A percentile compares a stretch with the other conserved stretches of the same genome.
Evolutionary conservation across 352 stramenopile species (phyloP).

Genomic region (Phytophthora multivora): DNA sequence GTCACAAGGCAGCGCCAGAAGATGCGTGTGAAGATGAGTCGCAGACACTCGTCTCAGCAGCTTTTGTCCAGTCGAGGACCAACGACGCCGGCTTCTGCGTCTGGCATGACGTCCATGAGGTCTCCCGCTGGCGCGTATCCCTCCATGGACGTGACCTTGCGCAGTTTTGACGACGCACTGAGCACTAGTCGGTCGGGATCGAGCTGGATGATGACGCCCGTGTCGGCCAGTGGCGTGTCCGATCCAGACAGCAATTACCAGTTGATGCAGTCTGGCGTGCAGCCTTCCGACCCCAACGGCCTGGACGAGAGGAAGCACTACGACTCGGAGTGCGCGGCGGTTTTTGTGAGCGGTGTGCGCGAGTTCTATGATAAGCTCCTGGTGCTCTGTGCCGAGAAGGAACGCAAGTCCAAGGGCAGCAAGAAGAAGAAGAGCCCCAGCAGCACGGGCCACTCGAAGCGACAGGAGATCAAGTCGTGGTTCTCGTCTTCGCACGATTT

Average conservation of each 20-base stretch:
- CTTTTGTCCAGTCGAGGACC: slow-evolving; percentile 36
- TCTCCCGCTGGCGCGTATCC: slow-evolving; percentile 39
- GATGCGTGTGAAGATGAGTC: slow-evolving; percentile 53
- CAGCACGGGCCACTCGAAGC: slow-evolving; percentile 67
- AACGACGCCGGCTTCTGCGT: slow-evolving; percentile 40
- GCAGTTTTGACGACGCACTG: slow-evolving; percentile 46
- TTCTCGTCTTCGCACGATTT: slow-evolving; percentile 86
- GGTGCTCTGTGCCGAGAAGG: slow-evolving; percentile 59
- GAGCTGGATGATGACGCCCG: slow-evolving; percentile 40
- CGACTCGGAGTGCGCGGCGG: slow-evolving; percentile 57
- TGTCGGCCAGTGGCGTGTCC: slow-evolving; percentile 22
- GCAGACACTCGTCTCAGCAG: slow-evolving; percentile 33
- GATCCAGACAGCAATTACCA: slow-evolving; percentile 37
- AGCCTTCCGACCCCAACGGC: slow-evolving; percentile 26
- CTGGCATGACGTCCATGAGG: slow-evolving; percentile 36
- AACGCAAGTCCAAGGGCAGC: slow-evolving; percentile 55
- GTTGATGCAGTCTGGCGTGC: slow-evolving; percentile 28
- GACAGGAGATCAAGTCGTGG: slow-evolving; percentile 85
- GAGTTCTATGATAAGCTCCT: slow-evolving; percentile 75
- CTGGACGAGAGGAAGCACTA: slow-evolving; percentile 67
- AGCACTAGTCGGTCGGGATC: slow-evolving; percentile 51
- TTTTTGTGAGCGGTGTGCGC: slow-evolving; percentile 58
- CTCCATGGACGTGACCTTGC: slow-evolving; percentile 33
- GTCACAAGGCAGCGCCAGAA: slow-evolving; percentile 67
- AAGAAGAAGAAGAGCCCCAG: slow-evolving; percentile 53